Evolutionary conservation across 2,329 filamentous ascomycete genomes (phyloP), one percentile per base, ranked within the genome.

Genomic region (Coniochaeta hoffmannii): DNA sequence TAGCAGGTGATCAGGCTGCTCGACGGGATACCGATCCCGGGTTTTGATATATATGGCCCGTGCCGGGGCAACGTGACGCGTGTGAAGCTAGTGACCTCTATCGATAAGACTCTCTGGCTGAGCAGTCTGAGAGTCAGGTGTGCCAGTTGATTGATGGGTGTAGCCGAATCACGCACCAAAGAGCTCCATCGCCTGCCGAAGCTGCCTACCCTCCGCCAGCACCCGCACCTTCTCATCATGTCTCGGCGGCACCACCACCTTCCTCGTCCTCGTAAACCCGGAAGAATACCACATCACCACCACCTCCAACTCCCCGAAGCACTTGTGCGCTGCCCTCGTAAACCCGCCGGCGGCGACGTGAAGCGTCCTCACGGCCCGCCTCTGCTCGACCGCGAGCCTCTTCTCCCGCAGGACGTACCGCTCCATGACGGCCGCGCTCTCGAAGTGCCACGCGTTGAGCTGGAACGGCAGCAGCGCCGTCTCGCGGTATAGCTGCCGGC

Each of bases 401-500:
- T 63, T 61, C 55, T 71, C 69, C 56, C 61, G 67, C 4, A 69
- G 34, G 15, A 71, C 52, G 36, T 62, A 71, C 8, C 69, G 61
- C 49, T 71, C 69, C 68, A 72, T 69, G 24, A 69, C 55, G 14
- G 58, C 58, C 2, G 57, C 30, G 17, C 56, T 65, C 55, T 66
- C 63, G 53, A 71, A 71, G 1, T 65, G 68, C 69, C 69, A 71
- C 31, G 61, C 60, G 41, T 69, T 69, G 38, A 71, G 63, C 36
- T 60, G 55, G 53, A 67, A 71, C 8, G 69, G 69, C 31, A 72
- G 59, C 30, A 66, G 54, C 2, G 62, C 63, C 15, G 70, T 71
- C 58, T 71, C 70, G 54, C 65, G 61, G 63, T 71, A 69, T 14
- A 72, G 65, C 61, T 71, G 69, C 31, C 70, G 64, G 58, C 68